Base-by-base conservation (phyloP, 345 rosid species). In the Brassica juncea region DNA sequence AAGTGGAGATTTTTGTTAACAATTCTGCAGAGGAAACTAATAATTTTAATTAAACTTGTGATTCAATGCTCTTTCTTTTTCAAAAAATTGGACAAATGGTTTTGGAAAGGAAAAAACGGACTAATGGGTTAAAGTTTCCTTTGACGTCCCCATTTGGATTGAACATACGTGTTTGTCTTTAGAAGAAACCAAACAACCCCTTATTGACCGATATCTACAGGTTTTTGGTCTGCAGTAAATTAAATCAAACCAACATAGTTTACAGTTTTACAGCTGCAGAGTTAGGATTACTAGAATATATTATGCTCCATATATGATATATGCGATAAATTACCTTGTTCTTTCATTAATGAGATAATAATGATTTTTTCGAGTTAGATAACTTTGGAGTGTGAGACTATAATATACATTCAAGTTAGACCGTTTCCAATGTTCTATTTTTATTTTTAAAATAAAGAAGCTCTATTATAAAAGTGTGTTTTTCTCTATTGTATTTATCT, bases 31-130 rank as follows among this genome's bases (percentile, higher is more conserved):
- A 16, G 19, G 57, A 49, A 49, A 49, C 15, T 71, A 60, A 31
- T 30, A 14, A 23, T 21, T 21, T 6, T 34, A 74, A 8, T 21
- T 28, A 63, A 25, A 70, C 35, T 34, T 37, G 2, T 71, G 34
- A 10, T 78, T 35, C 10, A 27, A 19, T 78, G 28, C 35, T 78
- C 35, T 30, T 59, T 49, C n/a, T 21, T 44, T 42, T 66, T 73
- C 15, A 67, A 59, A 30, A 72, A 59, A 28, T 15, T 32, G 63
- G 77, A 66, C 82, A 78, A 72, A 78, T 72, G 82, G 68, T 78
- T 54, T 65, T 28, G 2, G 25, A 23, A 63, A 71, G 66, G 39
- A 64, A 35, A 27, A 6, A 34, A 62, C 54, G 66, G 81, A 71
- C 71, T 49, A 71, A 71, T 71, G 76, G 66, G 55, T 64, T 66